These are phyloP conservation scores for Suillus subalutaceus DNA, from an alignment of 768 basidiomycete species.

Conservation along the genomic window DNA sequence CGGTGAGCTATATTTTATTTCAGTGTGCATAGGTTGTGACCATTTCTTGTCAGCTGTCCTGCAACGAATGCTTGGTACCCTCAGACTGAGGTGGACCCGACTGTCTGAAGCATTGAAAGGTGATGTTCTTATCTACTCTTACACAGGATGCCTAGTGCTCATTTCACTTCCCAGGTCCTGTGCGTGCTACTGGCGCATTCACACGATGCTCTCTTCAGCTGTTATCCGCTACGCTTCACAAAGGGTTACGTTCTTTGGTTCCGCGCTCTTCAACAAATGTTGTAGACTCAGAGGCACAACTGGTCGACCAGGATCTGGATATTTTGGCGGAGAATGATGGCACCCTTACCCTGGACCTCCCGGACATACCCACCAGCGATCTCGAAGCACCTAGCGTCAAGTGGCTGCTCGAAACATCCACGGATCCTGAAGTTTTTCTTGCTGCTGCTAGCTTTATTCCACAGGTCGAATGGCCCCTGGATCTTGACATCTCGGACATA, in stretches of 20 bases:
- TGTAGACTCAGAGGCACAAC: not conserved
- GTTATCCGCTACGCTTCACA: not conserved
- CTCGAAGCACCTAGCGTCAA: conserved; percentile 9
- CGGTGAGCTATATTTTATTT: not conserved
- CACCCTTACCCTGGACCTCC: not conserved
- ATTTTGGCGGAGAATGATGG: not conserved
- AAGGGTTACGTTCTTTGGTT: not conserved
- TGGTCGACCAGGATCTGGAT: not conserved
- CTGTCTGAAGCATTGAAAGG: not conserved
- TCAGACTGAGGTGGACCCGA: not conserved
- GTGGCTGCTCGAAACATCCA: conserved; percentile 22
- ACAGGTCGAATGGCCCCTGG: conserved; percentile 15
- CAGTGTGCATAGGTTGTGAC: not conserved
- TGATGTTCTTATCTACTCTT: not conserved
- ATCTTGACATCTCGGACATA: not conserved
- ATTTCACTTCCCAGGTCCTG: not conserved
- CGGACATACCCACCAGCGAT: not conserved
- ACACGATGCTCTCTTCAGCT: not conserved
- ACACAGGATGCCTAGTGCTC: not conserved
- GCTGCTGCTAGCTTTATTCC: conserved; percentile 11
- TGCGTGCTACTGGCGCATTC: not conserved
- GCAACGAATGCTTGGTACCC: not conserved
- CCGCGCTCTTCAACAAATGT: not conserved
- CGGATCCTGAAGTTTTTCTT: conserved; percentile 14
- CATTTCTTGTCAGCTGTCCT: not conserved